Percentiles rank a stretch among this genome's conserved stretches.
Evolutionary conservation across 768 basidiomycete species (phyloP).

Genomic region (Lentinula detonsa): DNA sequence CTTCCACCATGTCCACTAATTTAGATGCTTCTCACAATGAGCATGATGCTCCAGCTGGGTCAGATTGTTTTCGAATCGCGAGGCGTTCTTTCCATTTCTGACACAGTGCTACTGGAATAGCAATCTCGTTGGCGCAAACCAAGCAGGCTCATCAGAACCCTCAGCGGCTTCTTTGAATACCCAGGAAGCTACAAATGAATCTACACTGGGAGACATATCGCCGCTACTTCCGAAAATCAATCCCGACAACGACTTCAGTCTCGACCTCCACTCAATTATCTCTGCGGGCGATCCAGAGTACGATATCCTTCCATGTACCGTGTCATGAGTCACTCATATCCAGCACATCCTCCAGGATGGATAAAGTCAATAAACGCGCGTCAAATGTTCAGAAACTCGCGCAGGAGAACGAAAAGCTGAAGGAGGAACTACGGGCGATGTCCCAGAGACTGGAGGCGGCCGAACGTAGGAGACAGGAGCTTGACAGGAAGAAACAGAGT

Average conservation of each 20-base stretch:
- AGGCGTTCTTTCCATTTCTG: background rate
- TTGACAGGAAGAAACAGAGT: slow-evolving; percentile 30
- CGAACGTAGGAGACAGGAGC: slow-evolving; percentile 52
- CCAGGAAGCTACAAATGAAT: background rate
- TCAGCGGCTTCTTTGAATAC: background rate
- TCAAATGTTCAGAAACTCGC: slow-evolving; percentile 73
- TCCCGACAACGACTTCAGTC: slow-evolving; percentile 28
- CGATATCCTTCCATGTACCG: slow-evolving; percentile 1
- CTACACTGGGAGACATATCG: background rate
- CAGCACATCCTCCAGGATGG: slow-evolving; percentile 26
- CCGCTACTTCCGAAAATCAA: slow-evolving; percentile 46
- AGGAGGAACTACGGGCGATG: slow-evolving; percentile 72
- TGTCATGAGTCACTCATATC: slow-evolving; percentile 12
- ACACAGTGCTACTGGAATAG: background rate
- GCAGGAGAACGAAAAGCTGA: slow-evolving; percentile 75
- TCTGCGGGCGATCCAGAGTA: slow-evolving; percentile 7
- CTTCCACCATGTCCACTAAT: background rate
- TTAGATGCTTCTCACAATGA: background rate
- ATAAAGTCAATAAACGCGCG: slow-evolving; percentile 61
- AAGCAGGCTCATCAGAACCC: background rate
- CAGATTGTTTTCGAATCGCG: background rate
- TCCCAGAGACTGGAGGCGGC: slow-evolving; percentile 68
- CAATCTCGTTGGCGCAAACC: background rate
- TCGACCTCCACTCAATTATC: slow-evolving; percentile 32
- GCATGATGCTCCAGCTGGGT: background rate